Evolutionary conservation across 2,329 filamentous ascomycete species (phyloP), one percentile per base, ranked within the genome.

Genomic region (Epichloe sibirici): DNA sequence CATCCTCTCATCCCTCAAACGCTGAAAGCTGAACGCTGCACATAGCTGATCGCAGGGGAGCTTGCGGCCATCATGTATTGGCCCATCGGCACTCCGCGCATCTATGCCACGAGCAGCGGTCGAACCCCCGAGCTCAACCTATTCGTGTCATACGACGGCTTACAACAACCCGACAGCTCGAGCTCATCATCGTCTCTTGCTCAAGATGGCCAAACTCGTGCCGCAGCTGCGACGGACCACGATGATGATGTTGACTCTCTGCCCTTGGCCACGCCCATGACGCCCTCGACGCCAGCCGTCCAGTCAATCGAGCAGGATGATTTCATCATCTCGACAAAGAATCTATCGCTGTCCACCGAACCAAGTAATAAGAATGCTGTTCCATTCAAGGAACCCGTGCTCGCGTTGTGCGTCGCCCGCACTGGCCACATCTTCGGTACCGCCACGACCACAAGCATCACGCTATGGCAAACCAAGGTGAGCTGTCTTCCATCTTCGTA

Each of bases 391-490:
- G 85, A 86, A 64, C 79, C 77, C 23, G 81, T 96, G 51, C 71
- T 88, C 56, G 86, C 87, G 6, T 73, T 95, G 51, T 82, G 83
- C 57, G 79, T 90, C 42, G 87, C 90, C 2, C 82, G 90, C 45
- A 84, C 79, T 52, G 90, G 90, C 42, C 85, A 90, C 62, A 72
- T 82, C 56, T 96, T 98, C 69, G 88, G 88, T 49, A 89, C 89
- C 46, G 88, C 96, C 63, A 96, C 91, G 1, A 73, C 79, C 5
- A 87, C 87, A 2, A 86, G 87, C 12, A 81, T 98, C 66, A 89
- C 87, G n/a, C 78, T 98, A 59, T 98, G 93, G 93, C 93, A 98
- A 71, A 91, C 88, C 52, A 91, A 91, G 78, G 89, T 90, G 55
- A 74, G 62, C n/a, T n/a, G 15, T 23, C 12, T 38, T 37, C 31